These are phyloP conservation scores for Ascochyta rabiei DNA, from an alignment of 2,329 filamentous ascomycete genomes.

Conservation along the genomic window DNA sequence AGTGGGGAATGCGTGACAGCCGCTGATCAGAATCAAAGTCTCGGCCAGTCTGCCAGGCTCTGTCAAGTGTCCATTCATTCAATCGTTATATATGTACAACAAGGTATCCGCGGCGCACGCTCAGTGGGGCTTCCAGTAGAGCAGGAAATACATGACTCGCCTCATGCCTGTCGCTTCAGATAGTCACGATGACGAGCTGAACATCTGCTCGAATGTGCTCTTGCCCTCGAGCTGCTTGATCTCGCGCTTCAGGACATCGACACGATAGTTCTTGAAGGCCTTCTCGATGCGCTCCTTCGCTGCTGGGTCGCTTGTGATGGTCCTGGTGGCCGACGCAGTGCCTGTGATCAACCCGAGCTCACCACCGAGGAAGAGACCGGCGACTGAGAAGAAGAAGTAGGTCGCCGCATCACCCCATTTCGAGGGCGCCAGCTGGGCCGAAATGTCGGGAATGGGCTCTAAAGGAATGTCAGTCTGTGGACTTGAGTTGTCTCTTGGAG, in stretches of 20 bases:
- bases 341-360: slow-evolving; percentile 67
- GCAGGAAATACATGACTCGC: slow-evolving; percentile 6
- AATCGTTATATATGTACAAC: slow-evolving; percentile 4
- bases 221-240: slow-evolving; percentile 61
- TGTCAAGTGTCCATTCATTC: neutral
- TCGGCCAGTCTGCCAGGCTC: neutral
- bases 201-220: slow-evolving; percentile 39
- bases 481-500: neutral
- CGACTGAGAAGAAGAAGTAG: slow-evolving; percentile 66
- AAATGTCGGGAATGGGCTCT: slow-evolving; percentile 68
- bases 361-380: slow-evolving; percentile 68
- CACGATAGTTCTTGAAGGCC: slow-evolving; percentile 67
- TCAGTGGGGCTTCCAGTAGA: slow-evolving; percentile 19
- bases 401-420: slow-evolving; percentile 65
- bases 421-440: slow-evolving; percentile 62
- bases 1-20: neutral
- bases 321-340: slow-evolving; percentile 59
- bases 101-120: neutral
- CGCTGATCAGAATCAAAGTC: neutral
- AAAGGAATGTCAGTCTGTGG: neutral
- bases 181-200: slow-evolving; percentile 19
- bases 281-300: slow-evolving; percentile 63
- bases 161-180: slow-evolving; percentile 9
- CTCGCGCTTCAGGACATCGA: slow-evolving; percentile 67
- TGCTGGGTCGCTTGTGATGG: slow-evolving; percentile 61